A percentile compares a stretch with the other conserved stretches of the same genome.
phyloP scores from a whole-genome alignment of 192 early-diverging fungal species.

The Coemansia sp. region DNA sequence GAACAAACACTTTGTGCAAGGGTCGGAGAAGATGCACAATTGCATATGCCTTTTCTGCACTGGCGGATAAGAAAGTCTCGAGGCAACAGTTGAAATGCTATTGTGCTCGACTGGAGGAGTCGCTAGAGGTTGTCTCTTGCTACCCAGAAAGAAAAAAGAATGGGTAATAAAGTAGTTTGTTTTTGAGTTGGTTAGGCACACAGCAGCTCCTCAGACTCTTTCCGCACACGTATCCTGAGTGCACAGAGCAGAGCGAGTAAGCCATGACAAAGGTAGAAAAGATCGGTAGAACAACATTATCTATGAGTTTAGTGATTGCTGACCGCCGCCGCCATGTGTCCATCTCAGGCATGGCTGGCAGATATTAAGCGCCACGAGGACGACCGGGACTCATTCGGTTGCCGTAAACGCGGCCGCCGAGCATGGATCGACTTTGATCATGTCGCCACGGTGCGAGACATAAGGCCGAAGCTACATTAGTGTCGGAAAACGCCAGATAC shows the following conservation, averaged over 20 bases:
- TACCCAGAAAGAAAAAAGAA: not conserved
- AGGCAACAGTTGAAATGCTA: not conserved
- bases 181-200: not conserved
- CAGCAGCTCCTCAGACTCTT: not conserved
- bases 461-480: slow-evolving; percentile 49
- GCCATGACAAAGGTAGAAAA: not conserved
- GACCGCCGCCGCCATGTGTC: not conserved
- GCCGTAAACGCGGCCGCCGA: slow-evolving; percentile 21
- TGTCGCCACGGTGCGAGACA: slow-evolving; percentile 45
- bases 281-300: not conserved
- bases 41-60: not conserved
- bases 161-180: not conserved
- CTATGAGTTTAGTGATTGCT: not conserved
- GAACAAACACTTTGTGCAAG: slow-evolving; percentile 2
- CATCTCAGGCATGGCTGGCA: not conserved
- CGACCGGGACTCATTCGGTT: slow-evolving; percentile 5
- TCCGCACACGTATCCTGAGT: not conserved
- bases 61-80: not conserved
- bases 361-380: not conserved
- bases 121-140: not conserved
- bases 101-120: not conserved
- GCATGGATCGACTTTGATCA: slow-evolving; percentile 45
- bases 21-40: not conserved
- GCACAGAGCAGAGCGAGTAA: not conserved
- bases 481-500: not conserved